Conservation (phyloP, 164 flowering plant genomes). For the Vitis amurensis region DNA sequence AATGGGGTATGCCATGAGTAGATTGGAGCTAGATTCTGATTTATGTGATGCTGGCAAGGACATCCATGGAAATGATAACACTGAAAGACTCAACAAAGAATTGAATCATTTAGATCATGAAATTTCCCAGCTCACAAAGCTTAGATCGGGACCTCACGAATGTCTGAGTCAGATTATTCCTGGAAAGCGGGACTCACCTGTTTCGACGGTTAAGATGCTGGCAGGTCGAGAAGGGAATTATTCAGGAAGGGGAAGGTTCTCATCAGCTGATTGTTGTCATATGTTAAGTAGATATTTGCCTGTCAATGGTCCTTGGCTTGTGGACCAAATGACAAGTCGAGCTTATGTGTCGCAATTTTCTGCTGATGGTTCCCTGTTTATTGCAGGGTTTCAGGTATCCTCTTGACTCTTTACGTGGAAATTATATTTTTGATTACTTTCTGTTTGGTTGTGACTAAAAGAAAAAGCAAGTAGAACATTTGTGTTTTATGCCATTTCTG, state of each 20-base stretch:
- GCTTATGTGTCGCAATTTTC: slow-evolving; percentile 93
- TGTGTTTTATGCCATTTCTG: too few species aligned
- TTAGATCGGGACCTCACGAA: slow-evolving; percentile 55
- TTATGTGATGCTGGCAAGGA: slow-evolving; percentile 18
- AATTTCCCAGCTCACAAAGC: slow-evolving; percentile 62
- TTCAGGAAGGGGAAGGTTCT: slow-evolving; percentile 73
- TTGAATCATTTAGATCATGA: slow-evolving; percentile 44
- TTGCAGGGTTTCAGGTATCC: slow-evolving; percentile 47
- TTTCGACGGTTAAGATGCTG: slow-evolving; percentile 70
- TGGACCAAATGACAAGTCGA: slow-evolving; percentile 62
- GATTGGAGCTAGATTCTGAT: slow-evolving; percentile 48
- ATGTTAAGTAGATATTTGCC: slow-evolving; percentile 76
- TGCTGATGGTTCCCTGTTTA: slow-evolving; percentile 72
- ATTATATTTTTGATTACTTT: too few species aligned
- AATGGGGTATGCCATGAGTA: slow-evolving; percentile 62
- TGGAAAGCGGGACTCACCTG: slow-evolving; percentile 33
- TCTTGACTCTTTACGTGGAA: too few species aligned
- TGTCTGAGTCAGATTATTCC: slow-evolving; percentile 24
- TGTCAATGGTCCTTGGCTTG: slow-evolving; percentile 57
- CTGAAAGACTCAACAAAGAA: slow-evolving; percentile 14
- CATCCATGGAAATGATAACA: slow-evolving; percentile 12
- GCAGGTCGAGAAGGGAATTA: slow-evolving; percentile 66
- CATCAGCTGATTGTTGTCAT: slow-evolving; percentile 77
- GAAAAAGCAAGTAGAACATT: too few species aligned
- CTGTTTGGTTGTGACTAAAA: too few species aligned